Evolutionary conservation across 2,329 filamentous ascomycete species (phyloP).

Genomic region (Macroventuria anomochaeta): DNA sequence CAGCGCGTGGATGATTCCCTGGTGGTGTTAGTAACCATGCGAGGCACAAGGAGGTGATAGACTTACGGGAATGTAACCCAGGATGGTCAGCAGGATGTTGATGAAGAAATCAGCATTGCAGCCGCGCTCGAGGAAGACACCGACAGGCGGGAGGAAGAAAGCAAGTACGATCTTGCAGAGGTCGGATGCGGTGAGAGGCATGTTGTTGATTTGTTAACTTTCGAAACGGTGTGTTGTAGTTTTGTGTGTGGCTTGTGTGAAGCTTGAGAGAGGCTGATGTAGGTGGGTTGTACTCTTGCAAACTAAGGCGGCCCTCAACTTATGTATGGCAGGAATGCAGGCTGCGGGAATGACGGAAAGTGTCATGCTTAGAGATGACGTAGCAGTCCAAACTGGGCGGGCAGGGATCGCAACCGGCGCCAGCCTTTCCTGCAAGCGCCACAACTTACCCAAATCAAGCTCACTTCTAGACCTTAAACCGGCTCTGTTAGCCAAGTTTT

Average conservation of each 20-base stretch:
- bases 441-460: slow-evolving; percentile 8
- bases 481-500: slow-evolving; percentile 11
- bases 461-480: neutral
- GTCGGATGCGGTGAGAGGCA: slow-evolving; percentile 72
- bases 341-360: slow-evolving; percentile 24
- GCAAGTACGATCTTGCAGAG: slow-evolving; percentile 86
- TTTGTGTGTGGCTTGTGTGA: neutral
- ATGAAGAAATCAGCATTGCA: slow-evolving; percentile 87
- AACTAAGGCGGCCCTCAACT: slow-evolving; percentile 12
- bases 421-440: slow-evolving; percentile 7
- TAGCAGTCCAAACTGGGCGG: slow-evolving; percentile 13
- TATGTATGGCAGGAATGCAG: slow-evolving; percentile 37
- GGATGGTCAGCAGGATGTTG: slow-evolving; percentile 81
- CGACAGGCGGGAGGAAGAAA: slow-evolving; percentile 85
- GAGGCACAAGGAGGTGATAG: neutral
- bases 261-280: slow-evolving; percentile 5
- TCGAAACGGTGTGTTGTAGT: neutral
- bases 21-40: slow-evolving; percentile 18
- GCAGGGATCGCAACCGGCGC: no score
- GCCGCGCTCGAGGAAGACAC: slow-evolving; percentile 93
- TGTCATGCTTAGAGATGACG: slow-evolving; percentile 21
- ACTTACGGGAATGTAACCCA: slow-evolving; percentile 65
- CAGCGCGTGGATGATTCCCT: slow-evolving; percentile 85
- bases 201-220: slow-evolving; percentile 47
- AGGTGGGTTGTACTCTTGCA: slow-evolving; percentile 11